phyloP scores from a whole-genome alignment of 2,329 filamentous ascomycete species.

The Penicillium sp. region DNA sequence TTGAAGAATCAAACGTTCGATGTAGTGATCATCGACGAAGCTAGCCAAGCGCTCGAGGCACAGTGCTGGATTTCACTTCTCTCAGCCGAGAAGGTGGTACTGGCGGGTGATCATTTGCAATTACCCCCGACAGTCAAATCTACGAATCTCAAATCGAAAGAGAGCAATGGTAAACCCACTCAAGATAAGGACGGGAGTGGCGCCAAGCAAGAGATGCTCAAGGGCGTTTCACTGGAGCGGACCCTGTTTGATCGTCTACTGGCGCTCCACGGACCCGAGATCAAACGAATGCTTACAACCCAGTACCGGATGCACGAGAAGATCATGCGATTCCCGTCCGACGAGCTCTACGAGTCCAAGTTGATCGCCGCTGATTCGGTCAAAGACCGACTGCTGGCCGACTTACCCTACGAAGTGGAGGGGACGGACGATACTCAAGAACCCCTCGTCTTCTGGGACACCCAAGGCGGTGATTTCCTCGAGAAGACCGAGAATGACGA shows the following conservation, averaged over 20 bases:
- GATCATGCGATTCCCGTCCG: conserved; percentile 93
- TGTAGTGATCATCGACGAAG: conserved; percentile 93
- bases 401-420: conserved; percentile 74
- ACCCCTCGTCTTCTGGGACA: conserved; percentile 91
- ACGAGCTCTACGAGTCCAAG: conserved; percentile 80
- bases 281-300: conserved; percentile 94
- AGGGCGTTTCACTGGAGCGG: conserved; percentile 71
- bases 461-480: conserved; percentile 88
- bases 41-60: conserved; percentile 90
- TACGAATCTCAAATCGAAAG: conserved; percentile 44
- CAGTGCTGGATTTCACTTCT: conserved; percentile 95
- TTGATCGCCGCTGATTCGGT: conserved; percentile 81
- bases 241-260: conserved; percentile 92
- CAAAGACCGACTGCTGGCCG: conserved; percentile 70
- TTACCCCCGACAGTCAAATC: conserved; percentile 94
- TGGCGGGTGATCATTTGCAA: conserved; percentile 93
- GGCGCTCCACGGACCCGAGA: conserved; percentile 72
- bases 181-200: conserved; percentile 35
- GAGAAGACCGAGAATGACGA: conserved; percentile 78
- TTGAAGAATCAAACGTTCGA: conserved; percentile 81
- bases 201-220: conserved; percentile 40
- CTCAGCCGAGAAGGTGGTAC: conserved; percentile 76
- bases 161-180: conserved; percentile 49
- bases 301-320: conserved; percentile 98
- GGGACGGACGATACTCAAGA: conserved; percentile 85